Percentiles rank a stretch among this genome's conserved stretches.
phyloP scores from a whole-genome alignment of 1,139 yeast genomes.

The Candida sojae region DNA sequence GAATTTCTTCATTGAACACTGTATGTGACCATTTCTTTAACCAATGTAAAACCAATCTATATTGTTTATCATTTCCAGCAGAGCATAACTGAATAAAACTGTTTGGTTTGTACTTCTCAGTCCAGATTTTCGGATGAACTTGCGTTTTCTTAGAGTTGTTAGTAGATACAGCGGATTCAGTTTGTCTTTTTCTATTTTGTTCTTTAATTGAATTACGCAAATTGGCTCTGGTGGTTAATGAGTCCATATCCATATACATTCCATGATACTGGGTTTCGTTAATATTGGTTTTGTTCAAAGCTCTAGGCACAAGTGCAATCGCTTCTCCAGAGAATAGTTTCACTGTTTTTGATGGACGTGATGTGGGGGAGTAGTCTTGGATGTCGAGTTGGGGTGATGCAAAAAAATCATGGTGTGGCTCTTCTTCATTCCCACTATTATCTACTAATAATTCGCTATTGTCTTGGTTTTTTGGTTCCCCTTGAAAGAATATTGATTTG shows the following conservation, averaged over 20 bases:
- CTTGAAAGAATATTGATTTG: not conserved
- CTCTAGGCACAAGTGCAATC: conserved; percentile 21
- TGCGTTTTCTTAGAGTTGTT: not conserved
- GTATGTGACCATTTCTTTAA: conserved; percentile 74
- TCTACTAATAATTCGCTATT: not conserved
- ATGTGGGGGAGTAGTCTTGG: conserved; percentile 4
- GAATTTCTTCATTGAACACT: conserved; percentile 52
- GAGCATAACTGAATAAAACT: conserved; percentile 61
- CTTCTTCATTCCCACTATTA: not conserved
- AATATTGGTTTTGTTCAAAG: conserved; percentile 1
- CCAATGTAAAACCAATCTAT: conserved; percentile 76
- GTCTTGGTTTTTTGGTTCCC: not conserved
- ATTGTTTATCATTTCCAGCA: conserved; percentile 81
- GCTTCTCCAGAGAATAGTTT: conserved; percentile 28
- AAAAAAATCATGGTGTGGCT: not conserved
- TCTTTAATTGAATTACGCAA: conserved; percentile 24
- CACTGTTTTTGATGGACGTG: conserved; percentile 18
- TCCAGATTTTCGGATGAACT: conserved; percentile 48
- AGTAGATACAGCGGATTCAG: not conserved
- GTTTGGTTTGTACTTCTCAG: conserved; percentile 84
- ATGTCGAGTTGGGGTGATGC: not conserved
- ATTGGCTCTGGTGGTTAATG: conserved; percentile 29
- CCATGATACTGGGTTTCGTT: conserved; percentile 11
- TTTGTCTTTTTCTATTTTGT: conserved; percentile 16
- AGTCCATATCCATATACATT: conserved; percentile 32